Evolutionary conservation across 1,284 basidiomycete species (phyloP), one percentile per base, ranked within the genome.

Genomic region (Naganishia cerealis): DNA sequence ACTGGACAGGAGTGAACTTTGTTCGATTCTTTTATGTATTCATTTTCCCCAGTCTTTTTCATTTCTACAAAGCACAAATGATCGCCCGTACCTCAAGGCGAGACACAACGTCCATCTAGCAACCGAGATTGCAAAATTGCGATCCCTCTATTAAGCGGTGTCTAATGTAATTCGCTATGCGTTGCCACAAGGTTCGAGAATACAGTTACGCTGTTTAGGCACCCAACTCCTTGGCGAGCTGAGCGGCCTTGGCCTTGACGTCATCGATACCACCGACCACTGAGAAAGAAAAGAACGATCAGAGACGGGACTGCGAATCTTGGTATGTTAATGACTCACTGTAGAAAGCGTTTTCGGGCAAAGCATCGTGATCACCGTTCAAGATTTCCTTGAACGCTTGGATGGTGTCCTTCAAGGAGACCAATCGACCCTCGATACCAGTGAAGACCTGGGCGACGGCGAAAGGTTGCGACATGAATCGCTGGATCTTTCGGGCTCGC

Each of bases 391-490:
- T 92, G 88, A 95, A 96, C 57, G 92, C 94, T 74, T 88, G 88
- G 78, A 94, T 79, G 73, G 92, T 94, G 79, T 95, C 92, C 86
- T 94, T 94, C 72, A 96, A 84, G 24, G 93, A 84, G 57, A 98
- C 94, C 71, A 98, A 91, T 81, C 90, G 90, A 76, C 94, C 95
- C 86, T 96, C 92, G 79, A 92, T 94, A 87, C 95, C 95, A 79
- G 95, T 98, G 88, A 98, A 98, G 83, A 96, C 92, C 85, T 97
- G 92, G 70, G 95, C 95, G 82, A 99, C 95, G 80, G 92, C 90
- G 91, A 98, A 99, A 72, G 95, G 94, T 85, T 99, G 94, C 75
- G 93, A 96, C 94, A 97, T 96, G 91, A 96, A 96, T 87, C 81
- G 74, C 79, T 84, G 84, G 75, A 85, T 83, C 82, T 85, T 85